phyloP scores from a whole-genome alignment of 139 green algal genomes.

The Limnomonas spitsbergensis region DNA sequence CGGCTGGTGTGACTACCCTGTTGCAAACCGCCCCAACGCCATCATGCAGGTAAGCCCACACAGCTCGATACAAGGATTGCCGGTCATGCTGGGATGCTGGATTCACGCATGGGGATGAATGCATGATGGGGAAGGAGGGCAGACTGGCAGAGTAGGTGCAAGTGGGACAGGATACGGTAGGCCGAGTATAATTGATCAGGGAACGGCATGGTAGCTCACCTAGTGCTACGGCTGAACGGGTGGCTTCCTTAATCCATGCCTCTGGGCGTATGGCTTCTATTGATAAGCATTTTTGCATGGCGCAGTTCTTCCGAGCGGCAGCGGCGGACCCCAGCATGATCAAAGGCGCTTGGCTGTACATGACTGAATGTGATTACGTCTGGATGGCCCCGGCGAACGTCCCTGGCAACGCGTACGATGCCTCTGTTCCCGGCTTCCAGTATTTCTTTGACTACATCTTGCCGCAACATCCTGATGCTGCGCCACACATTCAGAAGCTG shows the following conservation, averaged over 20 bases:
- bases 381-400: conserved; percentile 64
- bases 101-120: neutral
- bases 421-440: conserved; percentile 27
- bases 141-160: neutral
- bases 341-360: conserved; percentile 75
- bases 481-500: conserved; percentile 23
- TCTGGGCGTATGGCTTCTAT: too few species aligned
- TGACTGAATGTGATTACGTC: conserved; percentile 87
- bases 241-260: too few species aligned
- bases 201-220: too few species aligned
- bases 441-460: conserved; percentile 81
- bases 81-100: neutral
- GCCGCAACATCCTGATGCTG: conserved; percentile 35
- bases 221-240: too few species aligned
- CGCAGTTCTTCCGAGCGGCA: conserved; percentile 40
- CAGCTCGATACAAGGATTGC: neutral
- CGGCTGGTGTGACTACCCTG: conserved; percentile 84
- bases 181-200: too few species aligned
- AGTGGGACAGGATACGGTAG: too few species aligned
- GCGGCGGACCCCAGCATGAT: conserved; percentile 52
- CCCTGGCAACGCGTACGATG: conserved; percentile 45
- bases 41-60: conserved; percentile 43
- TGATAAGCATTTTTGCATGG: too few species aligned
- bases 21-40: conserved; percentile 78
- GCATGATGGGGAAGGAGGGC: neutral